A percentile compares a stretch with the other conserved stretches of the same genome.
Conservation (phyloP, 192 early-diverging fungal species). For the Backusella tuberculispora region DNA sequence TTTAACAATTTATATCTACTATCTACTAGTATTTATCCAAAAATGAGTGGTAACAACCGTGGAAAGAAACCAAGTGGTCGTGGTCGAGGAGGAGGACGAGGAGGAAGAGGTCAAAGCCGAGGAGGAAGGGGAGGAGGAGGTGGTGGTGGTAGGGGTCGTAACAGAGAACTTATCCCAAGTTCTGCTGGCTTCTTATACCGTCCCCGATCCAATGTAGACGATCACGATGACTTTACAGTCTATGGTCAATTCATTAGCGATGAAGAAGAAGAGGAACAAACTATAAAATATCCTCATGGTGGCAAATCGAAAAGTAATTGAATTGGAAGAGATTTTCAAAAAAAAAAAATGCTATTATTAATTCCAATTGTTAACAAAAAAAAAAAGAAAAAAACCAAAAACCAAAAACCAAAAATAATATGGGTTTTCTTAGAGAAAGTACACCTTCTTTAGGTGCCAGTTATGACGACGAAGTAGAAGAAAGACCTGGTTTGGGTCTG, state of each 20-base stretch:
- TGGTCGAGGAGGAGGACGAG: constrained; percentile 16
- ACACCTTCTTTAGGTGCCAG: neutral
- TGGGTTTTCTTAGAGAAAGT: constrained; percentile 10
- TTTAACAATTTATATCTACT: too few relatives aligned
- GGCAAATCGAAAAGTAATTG: neutral
- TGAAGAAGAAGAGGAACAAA: neutral
- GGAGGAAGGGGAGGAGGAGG: neutral
- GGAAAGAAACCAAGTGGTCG: constrained; percentile 15
- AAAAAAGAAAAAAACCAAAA: neutral
- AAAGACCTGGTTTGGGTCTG: constrained; percentile 14
- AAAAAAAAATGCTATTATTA: neutral
- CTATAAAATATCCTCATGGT: neutral
- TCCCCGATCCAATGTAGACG: neutral
- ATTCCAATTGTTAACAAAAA: neutral
- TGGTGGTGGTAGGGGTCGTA: constrained; percentile 21
- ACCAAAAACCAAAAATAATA: neutral
- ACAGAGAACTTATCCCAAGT: constrained; percentile 23
- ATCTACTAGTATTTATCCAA: neutral
- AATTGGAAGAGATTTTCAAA: neutral
- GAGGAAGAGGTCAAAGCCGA: neutral
- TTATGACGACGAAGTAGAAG: constrained; percentile 5
- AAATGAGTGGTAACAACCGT: constrained; percentile 11
- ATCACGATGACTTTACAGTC: constrained; percentile 28
- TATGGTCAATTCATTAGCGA: constrained; percentile 32
- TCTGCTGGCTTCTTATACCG: constrained; percentile 21